These are phyloP conservation scores for Lojkania enalia DNA, from an alignment of 2,329 filamentous ascomycete genomes.

Conservation along the genomic window DNA sequence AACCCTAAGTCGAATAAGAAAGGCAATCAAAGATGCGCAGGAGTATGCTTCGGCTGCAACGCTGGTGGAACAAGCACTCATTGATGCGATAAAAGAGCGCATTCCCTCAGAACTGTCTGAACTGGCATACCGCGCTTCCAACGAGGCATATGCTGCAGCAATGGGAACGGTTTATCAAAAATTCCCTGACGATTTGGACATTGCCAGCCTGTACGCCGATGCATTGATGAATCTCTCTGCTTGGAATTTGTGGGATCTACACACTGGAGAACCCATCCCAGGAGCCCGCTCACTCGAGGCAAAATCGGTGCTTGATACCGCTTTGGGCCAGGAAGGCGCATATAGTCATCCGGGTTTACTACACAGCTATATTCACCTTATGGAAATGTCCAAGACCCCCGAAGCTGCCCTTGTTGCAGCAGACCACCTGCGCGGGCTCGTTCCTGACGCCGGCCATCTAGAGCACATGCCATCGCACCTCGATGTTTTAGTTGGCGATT, in stretches of 20 bases:
- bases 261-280: constrained; percentile 59
- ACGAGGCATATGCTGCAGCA: constrained; percentile 62
- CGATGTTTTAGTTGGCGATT: constrained; percentile 74
- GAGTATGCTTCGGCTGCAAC: constrained; percentile 42
- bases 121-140: constrained; percentile 56
- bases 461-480: constrained; percentile 79
- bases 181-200: constrained; percentile 63
- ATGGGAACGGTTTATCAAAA: constrained; percentile 60
- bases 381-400: constrained; percentile 73
- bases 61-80: constrained; percentile 63
- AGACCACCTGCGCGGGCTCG: constrained; percentile 64
- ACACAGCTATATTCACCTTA: constrained; percentile 76
- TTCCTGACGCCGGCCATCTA: constrained; percentile 71
- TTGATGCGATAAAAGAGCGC: constrained; percentile 58
- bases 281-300: constrained; percentile 62
- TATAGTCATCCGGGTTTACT: constrained; percentile 68
- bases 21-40: constrained; percentile 52
- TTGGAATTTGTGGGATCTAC: constrained; percentile 66
- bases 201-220: constrained; percentile 66
- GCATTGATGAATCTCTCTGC: constrained; percentile 68
- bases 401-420: constrained; percentile 65
- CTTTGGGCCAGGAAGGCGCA: constrained; percentile 55
- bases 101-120: constrained; percentile 51
- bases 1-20: constrained; percentile 55
- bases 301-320: constrained; percentile 62